phyloP scores from a whole-genome alignment of 169 alveolate species.

The Plasmodium berghei region DNA sequence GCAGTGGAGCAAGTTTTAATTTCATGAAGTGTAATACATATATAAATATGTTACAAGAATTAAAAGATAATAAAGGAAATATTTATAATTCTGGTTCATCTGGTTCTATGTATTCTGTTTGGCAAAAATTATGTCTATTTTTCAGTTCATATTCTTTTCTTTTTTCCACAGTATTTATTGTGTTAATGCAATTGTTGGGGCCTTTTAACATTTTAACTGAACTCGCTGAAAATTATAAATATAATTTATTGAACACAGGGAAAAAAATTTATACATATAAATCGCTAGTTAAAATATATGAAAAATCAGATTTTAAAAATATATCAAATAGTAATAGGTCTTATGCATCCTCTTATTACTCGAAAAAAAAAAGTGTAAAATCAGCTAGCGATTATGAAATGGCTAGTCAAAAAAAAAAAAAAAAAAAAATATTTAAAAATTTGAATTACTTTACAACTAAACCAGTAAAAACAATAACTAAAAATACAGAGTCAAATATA shows the following conservation, averaged over 20 bases:
- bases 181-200: constrained; percentile 64
- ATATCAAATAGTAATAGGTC: neutral
- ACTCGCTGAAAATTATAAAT: neutral
- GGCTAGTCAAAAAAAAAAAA: neutral
- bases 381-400: neutral
- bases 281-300: constrained; percentile 53
- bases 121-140: constrained; percentile 74
- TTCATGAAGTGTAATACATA: constrained; percentile 68
- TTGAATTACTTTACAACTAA: neutral
- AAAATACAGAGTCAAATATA: neutral
- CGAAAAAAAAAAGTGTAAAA: neutral
- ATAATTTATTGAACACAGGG: neutral
- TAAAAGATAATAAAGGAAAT: neutral
- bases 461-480: too few species aligned
- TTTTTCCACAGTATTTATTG: constrained; percentile 61
- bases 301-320: constrained; percentile 4
- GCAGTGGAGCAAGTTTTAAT: neutral
- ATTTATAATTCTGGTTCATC: neutral
- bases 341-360: constrained; percentile 8
- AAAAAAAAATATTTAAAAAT: neutral
- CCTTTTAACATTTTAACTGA: constrained; percentile 53
- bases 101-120: constrained; percentile 28
- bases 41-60: constrained; percentile 33
- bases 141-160: constrained; percentile 68
- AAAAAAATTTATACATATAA: constrained; percentile 49